Evolutionary conservation across 176 grass and related monocot genomes (phyloP), one percentile per base, ranked within the genome.

Genomic region (Aechmea fasciata): DNA sequence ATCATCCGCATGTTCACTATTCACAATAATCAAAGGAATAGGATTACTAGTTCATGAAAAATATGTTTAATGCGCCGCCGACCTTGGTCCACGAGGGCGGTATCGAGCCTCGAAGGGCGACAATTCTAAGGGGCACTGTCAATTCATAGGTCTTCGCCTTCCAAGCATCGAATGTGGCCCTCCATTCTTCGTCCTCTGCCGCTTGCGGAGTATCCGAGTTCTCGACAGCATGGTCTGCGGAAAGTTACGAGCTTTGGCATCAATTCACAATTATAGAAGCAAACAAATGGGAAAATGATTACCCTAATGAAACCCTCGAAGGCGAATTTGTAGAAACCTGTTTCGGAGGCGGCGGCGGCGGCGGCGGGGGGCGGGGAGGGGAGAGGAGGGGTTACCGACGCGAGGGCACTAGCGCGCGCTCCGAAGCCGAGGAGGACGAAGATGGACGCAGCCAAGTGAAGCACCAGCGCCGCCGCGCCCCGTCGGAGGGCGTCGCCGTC

Each of bases 1-100:
- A 59, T 26, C 25, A 26, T 26, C 2, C 25, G 2, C 2, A 26
- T 26, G 25, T 2, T 26, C 25, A 26, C 2, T 26, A 26, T 26
- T 26, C 25, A 26, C 25, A 26, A 26, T 59, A 48, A 72, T 9
- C 52, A 71, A 55, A 14, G 17, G 49, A 66, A 19, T 47, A 66
- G 3, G 20, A 48, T 3, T 15, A 71, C 1, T 55, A 50, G 5
- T 13, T n/a, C 20, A 2, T 54, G 47, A 3, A 15, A 12, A 67
- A 50, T 13, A 13, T 18, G 5, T 74, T 67, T 29, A 22, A 13
- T 48, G 17, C 53, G 8, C 50, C 11, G 55, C 41, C 18, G 41
- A 97, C 93, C 86, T 97, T 97, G 26, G 92, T 90, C 89, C 93
- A 97, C 48, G 93, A 51, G 19, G 93, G 82, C 68, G 93, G 93